Conservation (phyloP, 2,329 filamentous ascomycete species). For the Diaporthe vaccinii region DNA sequence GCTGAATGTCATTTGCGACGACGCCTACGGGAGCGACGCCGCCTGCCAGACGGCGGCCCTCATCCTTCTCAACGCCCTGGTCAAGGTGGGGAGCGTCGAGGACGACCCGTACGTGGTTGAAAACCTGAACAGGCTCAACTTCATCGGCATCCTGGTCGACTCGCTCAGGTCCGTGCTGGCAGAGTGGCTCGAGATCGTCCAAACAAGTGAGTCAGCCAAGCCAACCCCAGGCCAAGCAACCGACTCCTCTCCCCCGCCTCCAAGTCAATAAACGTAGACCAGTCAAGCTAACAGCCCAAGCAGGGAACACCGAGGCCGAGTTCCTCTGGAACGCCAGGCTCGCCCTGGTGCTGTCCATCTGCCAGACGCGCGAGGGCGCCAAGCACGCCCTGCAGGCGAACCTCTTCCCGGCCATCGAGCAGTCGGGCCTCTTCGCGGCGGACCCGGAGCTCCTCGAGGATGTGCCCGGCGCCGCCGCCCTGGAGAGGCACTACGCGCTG, state of each 20-base stretch:
- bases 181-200: conserved; percentile 74
- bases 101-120: conserved; percentile 83
- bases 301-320: conserved; percentile 59
- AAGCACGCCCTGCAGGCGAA: conserved; percentile 90
- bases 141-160: conserved; percentile 90
- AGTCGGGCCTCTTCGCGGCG: conserved; percentile 86
- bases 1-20: conserved; percentile 90
- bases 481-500: conserved; percentile 87
- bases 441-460: conserved; percentile 95
- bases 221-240: not conserved
- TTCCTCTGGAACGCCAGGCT: conserved; percentile 79
- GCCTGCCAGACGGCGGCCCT: conserved; percentile 88
- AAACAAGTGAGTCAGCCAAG: conserved; percentile 61
- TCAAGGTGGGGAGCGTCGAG: conserved; percentile 80
- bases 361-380: conserved; percentile 87
- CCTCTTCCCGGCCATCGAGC: conserved; percentile 83
- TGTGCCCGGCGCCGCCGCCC: conserved; percentile 75
- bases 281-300: conserved; percentile 22
- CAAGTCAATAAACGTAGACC: not conserved
- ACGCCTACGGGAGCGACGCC: conserved; percentile 87
- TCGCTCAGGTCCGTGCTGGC: conserved; percentile 82
- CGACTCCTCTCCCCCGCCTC: not conserved
- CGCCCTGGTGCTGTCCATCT: conserved; percentile 85
- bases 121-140: conserved; percentile 86
- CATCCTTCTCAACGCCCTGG: conserved; percentile 83